Conservation (phyloP, 2,329 filamentous ascomycete species). For the Colletotrichum costaricense region DNA sequence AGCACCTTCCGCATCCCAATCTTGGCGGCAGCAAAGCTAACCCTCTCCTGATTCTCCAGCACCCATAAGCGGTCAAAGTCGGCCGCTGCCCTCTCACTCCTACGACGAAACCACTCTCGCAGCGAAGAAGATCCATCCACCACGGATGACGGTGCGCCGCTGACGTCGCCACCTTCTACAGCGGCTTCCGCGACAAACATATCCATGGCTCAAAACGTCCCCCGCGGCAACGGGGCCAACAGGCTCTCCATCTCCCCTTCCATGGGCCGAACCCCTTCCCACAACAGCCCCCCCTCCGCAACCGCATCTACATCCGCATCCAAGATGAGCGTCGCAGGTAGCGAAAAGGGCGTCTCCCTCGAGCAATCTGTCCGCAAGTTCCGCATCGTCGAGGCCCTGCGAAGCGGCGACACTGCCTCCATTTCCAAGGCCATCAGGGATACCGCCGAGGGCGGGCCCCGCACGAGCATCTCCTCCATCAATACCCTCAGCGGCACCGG, state of each 20-base stretch:
- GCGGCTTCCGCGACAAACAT: slow-evolving; percentile 45
- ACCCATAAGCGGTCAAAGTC: slow-evolving; percentile 67
- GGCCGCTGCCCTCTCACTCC: slow-evolving; percentile 61
- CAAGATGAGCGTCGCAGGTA: slow-evolving; percentile 36
- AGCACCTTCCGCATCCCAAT: slow-evolving; percentile 6
- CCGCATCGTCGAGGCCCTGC: slow-evolving; percentile 90
- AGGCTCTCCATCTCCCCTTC: slow-evolving; percentile 58
- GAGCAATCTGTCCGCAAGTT: slow-evolving; percentile 97
- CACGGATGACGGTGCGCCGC: slow-evolving; percentile 60
- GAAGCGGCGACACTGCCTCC: slow-evolving; percentile 88
- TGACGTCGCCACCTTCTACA: slow-evolving; percentile 45
- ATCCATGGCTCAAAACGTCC: slow-evolving; percentile 49
- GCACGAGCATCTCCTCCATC: slow-evolving; percentile 68
- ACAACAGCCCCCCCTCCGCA: slow-evolving; percentile 40
- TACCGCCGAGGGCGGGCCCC: slow-evolving; percentile 61
- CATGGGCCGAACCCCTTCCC: slow-evolving; percentile 55
- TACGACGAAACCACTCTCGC: slow-evolving; percentile 63
- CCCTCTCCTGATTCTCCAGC: slow-evolving; percentile 39
- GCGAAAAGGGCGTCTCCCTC: slow-evolving; percentile 68
- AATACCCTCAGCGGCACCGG: slow-evolving; percentile 53
- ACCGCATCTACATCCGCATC: slow-evolving; percentile 27
- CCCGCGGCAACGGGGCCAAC: slow-evolving; percentile 55
- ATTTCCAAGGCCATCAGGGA: slow-evolving; percentile 89
- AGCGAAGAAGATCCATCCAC: slow-evolving; percentile 63
- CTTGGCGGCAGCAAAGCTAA: slow-evolving; percentile 19